phyloP scores from a whole-genome alignment of 73 alveolate species.

The Symbiodinium pilosum region DNA sequence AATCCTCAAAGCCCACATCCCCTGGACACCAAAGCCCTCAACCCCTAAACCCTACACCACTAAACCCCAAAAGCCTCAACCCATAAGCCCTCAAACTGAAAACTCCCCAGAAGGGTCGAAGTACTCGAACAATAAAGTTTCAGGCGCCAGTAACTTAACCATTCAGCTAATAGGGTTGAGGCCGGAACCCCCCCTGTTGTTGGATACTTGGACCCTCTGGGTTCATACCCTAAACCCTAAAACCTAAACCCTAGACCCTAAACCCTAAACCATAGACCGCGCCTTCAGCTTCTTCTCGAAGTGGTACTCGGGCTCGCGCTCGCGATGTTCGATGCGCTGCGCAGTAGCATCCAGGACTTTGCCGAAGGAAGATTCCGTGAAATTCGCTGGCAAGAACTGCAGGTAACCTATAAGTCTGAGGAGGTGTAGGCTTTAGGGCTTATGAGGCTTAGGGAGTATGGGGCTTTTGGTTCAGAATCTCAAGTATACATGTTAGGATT shows the following conservation, averaged over 20 bases:
- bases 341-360: not conserved
- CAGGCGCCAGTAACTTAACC: too few relatives aligned
- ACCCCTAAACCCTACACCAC: not conserved
- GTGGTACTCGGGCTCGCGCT: slow-evolving; percentile 5
- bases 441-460: not conserved
- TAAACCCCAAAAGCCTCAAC: not conserved
- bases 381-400: not conserved
- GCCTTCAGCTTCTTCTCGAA: not conserved
- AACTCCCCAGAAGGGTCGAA: too few relatives aligned
- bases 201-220: too few relatives aligned
- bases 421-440: not conserved
- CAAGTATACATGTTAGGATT: too few relatives aligned
- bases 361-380: not conserved
- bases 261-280: not conserved
- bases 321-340: slow-evolving; percentile 1
- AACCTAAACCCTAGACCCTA: not conserved
- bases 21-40: too few relatives aligned
- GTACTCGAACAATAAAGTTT: too few relatives aligned
- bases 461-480: not conserved
- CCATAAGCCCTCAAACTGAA: too few relatives aligned
- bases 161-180: too few relatives aligned
- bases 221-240: not conserved
- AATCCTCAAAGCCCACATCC: too few relatives aligned
- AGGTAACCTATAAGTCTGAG: not conserved
- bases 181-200: too few relatives aligned